Base-by-base conservation (phyloP, 2,329 filamentous ascomycete species). In the Knufia fluminis region DNA sequence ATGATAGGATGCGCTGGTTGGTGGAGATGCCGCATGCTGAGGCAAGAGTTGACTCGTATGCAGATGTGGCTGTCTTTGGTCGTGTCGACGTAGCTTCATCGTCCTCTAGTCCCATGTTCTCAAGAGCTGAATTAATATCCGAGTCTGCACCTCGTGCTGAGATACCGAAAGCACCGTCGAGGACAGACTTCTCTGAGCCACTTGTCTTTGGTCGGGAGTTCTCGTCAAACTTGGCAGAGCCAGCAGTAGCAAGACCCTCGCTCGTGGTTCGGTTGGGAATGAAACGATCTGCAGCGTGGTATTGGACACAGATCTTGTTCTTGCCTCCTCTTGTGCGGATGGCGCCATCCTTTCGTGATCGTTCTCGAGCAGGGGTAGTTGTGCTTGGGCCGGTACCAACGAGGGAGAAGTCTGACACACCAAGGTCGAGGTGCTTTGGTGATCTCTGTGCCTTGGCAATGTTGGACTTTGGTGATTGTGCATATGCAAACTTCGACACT, bases 401-500 rank as follows among this genome's bases (percentile, higher is more conserved):
- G 61, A 98, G 76, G 16, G 86, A 81, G 75, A 91, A 97, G 65
- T 98, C 90, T 35, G 90, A 96, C 28, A 95, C 83, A 57, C 88
- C 89, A 35, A 95, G 79, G 68, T 97, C 91, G 33, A 97, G 78
- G 66, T 85, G 87, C 62, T 86, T 85, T 17, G 91, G 90, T 38
- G 87, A 90, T 51, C 82, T 77, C 50, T 80, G 78, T 36, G 72
- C 72, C 57, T 82, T 80, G 58, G 85, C 86, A 67, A 96, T 96
- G 75, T 96, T 97, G 52, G 90, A 96, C 75, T 97, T 97, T 65
- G 90, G 89, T 2, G 91, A 96, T 65, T 92, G 86, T 45, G 86
- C 84, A 67, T 86, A 83, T 35, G 78, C 73, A 35, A 76, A 71
- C 71, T 82, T 84, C 54, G 81, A 76, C 53, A 60, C 54, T n/a